phyloP scores from a whole-genome alignment of 805 yeast species.

The Trichomonascus vanleenenianus region DNA sequence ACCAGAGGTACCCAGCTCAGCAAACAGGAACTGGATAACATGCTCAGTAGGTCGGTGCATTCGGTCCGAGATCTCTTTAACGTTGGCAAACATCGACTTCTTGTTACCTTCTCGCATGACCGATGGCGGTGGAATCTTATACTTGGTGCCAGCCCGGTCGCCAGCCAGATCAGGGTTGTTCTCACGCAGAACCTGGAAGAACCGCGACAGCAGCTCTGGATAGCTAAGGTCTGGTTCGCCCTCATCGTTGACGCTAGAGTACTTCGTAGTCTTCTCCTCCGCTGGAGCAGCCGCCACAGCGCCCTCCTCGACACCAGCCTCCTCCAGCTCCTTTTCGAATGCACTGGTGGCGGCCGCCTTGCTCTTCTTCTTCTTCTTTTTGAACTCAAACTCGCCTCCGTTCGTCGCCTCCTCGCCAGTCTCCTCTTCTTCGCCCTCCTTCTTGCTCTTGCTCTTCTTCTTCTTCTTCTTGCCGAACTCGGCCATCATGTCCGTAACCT shows the following conservation, averaged over 20 bases:
- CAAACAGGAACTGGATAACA: slow-evolving; percentile 91
- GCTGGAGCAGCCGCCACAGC: slow-evolving; percentile 8
- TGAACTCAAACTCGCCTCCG: slow-evolving; percentile 43
- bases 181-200: slow-evolving; percentile 75
- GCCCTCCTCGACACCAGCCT: slow-evolving; percentile 74
- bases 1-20: slow-evolving; percentile 99
- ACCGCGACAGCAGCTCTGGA: slow-evolving; percentile 69
- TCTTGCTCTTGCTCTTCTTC: slow-evolving; percentile 29
- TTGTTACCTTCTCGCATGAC: slow-evolving; percentile 96
- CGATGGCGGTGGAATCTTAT: slow-evolving; percentile 95
- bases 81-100: slow-evolving; percentile 92
- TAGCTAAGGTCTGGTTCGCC: slow-evolving; percentile 60
- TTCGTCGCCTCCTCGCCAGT: slow-evolving; percentile 49
- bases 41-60: slow-evolving; percentile 97
- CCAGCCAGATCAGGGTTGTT: slow-evolving; percentile 99
- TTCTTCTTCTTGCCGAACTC: slow-evolving; percentile 84
- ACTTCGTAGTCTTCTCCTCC: slow-evolving; percentile 20
- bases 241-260: slow-evolving; percentile 27
- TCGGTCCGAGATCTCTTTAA: slow-evolving; percentile 88
- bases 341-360: slow-evolving; percentile 53
- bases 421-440: slow-evolving; percentile 30
- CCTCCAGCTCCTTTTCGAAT: slow-evolving; percentile 81
- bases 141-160: slow-evolving; percentile 84
- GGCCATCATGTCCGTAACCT: slow-evolving; percentile 57
- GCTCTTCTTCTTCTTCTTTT: slow-evolving; percentile 52